A percentile compares a stretch with the other conserved stretches of the same genome.
phyloP scores from a whole-genome alignment of 805 yeast species.

The Phaffomyces opuntiae region DNA sequence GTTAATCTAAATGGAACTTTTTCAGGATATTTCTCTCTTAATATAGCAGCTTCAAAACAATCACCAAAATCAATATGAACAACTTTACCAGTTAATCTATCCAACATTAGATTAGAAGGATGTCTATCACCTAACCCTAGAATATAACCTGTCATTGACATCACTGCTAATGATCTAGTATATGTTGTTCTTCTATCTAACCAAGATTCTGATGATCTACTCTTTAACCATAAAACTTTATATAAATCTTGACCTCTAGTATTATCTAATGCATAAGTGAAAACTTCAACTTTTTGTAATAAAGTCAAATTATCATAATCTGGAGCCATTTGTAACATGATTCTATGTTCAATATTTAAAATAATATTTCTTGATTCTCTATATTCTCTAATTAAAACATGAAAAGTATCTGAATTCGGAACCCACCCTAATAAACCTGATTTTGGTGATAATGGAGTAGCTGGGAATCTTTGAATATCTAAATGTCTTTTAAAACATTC shows the following conservation, averaged over 20 bases:
- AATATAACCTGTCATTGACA: conserved; percentile 98
- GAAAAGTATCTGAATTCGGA: conserved; percentile 95
- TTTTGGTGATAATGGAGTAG: conserved; percentile 92
- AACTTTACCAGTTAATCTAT: conserved; percentile 89
- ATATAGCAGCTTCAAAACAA: conserved; percentile 96
- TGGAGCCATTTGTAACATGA: conserved; percentile 97
- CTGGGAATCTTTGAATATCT: conserved; percentile 86
- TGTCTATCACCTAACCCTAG: conserved; percentile 97
- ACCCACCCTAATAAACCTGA: conserved; percentile 98
- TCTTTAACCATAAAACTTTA: conserved; percentile 92
- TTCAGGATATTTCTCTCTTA: conserved; percentile 96
- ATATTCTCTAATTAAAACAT: conserved; percentile 83
- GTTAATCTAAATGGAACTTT: conserved; percentile 96
- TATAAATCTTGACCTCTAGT: conserved; percentile 95
- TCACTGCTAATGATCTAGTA: conserved; percentile 91
- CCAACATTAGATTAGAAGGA: conserved; percentile 94
- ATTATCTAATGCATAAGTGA: conserved; percentile 90
- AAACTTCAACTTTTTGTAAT: conserved; percentile 91
- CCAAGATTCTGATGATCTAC: conserved; percentile 97
- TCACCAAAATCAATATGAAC: conserved; percentile 98
- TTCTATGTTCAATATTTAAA: conserved; percentile 87
- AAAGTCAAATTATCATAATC: conserved; percentile 83
- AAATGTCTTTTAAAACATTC: conserved; percentile 95
- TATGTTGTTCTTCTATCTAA: conserved; percentile 93
- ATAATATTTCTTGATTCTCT: conserved; percentile 87